These are phyloP conservation scores for Ophiostoma australiae DNA, from an alignment of 2,329 filamentous ascomycete species.

Conservation along the genomic window DNA sequence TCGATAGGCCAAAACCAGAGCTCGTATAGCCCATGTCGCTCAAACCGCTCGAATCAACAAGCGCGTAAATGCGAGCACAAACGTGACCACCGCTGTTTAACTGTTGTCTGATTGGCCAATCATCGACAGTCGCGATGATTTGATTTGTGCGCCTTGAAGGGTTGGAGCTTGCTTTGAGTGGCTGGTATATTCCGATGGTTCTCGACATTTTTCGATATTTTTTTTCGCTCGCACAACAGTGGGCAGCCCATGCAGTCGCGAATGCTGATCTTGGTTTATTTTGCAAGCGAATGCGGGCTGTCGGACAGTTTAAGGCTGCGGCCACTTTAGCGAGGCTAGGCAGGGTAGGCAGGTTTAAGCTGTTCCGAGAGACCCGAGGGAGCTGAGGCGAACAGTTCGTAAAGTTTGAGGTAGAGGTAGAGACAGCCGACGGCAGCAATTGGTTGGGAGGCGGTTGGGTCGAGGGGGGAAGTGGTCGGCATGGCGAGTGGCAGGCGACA, in stretches of 20 bases:
- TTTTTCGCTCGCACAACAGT: conserved; percentile 1
- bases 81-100: neutral
- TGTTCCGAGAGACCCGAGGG: neutral
- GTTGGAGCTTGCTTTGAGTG: neutral
- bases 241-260: neutral
- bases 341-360: neutral
- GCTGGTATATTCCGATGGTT: neutral
- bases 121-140: neutral
- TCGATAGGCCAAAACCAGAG: neutral
- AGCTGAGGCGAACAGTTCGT: neutral
- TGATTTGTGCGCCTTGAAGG: neutral
- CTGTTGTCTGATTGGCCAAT: neutral
- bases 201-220: neutral
- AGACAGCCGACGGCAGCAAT: neutral
- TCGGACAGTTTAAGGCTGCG: neutral
- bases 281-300: neutral
- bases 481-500: neutral
- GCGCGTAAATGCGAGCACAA: neutral
- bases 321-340: neutral
- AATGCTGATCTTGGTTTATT: neutral
- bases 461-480: neutral
- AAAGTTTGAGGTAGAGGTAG: neutral
- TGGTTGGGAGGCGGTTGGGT: neutral
- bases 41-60: neutral
- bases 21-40: neutral